Base-by-base conservation (phyloP, 805 yeast genomes). In the Barnettozyma californica region DNA sequence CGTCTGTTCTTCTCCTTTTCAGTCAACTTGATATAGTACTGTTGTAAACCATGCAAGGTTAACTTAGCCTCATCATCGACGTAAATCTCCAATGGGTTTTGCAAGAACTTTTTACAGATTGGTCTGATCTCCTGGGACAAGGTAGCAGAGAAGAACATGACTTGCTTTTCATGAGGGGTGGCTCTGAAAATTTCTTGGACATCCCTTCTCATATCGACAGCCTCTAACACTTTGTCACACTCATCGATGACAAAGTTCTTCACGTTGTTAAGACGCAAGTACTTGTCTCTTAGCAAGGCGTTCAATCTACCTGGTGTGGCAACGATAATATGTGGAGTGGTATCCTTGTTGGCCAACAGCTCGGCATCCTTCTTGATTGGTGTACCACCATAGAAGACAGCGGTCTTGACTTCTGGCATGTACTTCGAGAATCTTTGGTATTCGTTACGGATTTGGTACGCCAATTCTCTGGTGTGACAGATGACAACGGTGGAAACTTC, bases 111-210 rank as follows among this genome's bases (percentile, higher is more conserved):
- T 77, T 91, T 92, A 77, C 97, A 92, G 51, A 94, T 83, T 53
- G 97, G 97, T 70, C 96, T 87, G 64, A 92, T 89, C 66, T 92
- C 98, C 66, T 81, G 87, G 43, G 96, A 83, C 61, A 92, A 78
- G 48, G 99, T 92, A 57, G 99, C 99, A 52, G 96, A 87, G 71
- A 92, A 92, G 97, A 92, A 92, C 98, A 94, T 91, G 49, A 94
- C 98, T 76, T 92, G 99, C 73, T 92, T 92, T 69, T 92, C 96
- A 72, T 87, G 95, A 57, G 99, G 99, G 45, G 99, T 92, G 53
- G 87, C 87, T 70, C 97, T 84, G 83, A 94, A 92, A 56, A 94
- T 87, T 67, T 92, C 98, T 77, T 92, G 99, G 51, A 92, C 97
- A 66, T 92, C 99, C 69, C 96, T 84, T 78, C 99, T 87, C 99